Conservation (phyloP, 2,329 filamentous ascomycete genomes). For the Harringtonia aguacate region DNA sequence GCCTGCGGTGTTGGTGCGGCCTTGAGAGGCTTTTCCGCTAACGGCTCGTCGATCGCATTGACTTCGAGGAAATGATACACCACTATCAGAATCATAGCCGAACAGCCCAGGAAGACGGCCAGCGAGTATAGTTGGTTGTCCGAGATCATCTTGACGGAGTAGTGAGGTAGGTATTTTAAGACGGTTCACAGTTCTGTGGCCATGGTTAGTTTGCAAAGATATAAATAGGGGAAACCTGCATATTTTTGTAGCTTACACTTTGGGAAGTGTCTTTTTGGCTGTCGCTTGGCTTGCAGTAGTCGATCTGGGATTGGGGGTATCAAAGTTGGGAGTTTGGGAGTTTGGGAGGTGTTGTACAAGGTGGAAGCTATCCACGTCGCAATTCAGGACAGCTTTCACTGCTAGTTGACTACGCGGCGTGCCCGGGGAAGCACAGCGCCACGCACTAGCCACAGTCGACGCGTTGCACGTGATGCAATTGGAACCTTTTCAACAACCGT, state of each 20-base stretch:
- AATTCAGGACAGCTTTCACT: constrained; percentile 1
- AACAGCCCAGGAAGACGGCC: constrained; percentile 83
- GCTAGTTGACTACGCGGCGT: neutral
- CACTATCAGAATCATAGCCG: constrained; percentile 85
- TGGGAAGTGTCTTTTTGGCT: too few relatives aligned
- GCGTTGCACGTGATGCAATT: too few relatives aligned
- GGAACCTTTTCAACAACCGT: too few relatives aligned
- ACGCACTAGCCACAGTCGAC: neutral
- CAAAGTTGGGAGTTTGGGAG: neutral
- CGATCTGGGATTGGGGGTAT: neutral
- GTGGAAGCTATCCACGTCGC: neutral
- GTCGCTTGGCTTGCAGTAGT: too few relatives aligned
- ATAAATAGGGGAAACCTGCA: too few relatives aligned
- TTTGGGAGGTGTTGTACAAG: neutral
- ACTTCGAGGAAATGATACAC: constrained; percentile 94
- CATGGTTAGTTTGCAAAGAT: too few relatives aligned
- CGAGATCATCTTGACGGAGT: constrained; percentile 65
- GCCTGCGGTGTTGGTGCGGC: constrained; percentile 1
- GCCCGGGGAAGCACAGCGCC: neutral
- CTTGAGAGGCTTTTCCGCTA: constrained; percentile 5
- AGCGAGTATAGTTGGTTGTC: constrained; percentile 85
- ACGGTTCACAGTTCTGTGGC: too few relatives aligned
- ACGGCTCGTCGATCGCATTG: constrained; percentile 50
- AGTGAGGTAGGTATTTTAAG: neutral
- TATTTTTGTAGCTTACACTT: too few relatives aligned